A percentile compares a stretch with the other conserved stretches of the same genome.
These are phyloP conservation scores for Saturnispora halmiae DNA, from an alignment of 805 yeast species.

Conservation along the genomic window DNA sequence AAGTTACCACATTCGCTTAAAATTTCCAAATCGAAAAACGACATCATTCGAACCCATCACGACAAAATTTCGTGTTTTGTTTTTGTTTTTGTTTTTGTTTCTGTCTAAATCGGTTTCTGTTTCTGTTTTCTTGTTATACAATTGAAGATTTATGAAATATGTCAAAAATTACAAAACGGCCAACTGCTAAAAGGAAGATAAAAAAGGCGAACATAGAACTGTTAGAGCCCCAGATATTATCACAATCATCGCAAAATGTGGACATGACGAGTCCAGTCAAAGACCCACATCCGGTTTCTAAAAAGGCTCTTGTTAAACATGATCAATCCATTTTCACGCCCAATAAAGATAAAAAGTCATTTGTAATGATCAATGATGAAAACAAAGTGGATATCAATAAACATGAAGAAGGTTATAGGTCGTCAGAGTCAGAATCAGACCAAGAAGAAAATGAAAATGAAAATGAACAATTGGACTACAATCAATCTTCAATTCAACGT, in stretches of 20 bases:
- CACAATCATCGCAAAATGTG: not conserved
- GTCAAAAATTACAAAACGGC: conserved; percentile 9
- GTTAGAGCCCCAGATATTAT: conserved; percentile 9
- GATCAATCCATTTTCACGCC: conserved; percentile 15
- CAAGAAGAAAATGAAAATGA: not conserved
- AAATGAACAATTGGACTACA: not conserved
- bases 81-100: no score
- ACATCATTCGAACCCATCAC: no score
- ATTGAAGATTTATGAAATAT: no score
- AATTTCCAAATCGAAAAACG: no score
- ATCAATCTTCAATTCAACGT: not conserved
- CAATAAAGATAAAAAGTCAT: conserved; percentile 1
- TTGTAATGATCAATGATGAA: not conserved
- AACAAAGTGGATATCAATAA: not conserved
- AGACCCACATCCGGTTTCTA: not conserved
- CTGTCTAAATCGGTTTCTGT: not conserved
- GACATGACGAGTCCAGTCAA: not conserved
- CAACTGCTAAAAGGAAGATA: conserved; percentile 13
- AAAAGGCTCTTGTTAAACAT: conserved; percentile 10
- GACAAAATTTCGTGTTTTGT: no score
- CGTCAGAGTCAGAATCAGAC: not conserved
- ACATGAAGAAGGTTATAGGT: not conserved
- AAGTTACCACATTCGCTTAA: no score
- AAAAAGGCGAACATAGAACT: conserved; percentile 10
- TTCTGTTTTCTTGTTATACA: not conserved